Conservation (phyloP, 805 yeast species). For the Schizosaccharomyces japonicus region DNA sequence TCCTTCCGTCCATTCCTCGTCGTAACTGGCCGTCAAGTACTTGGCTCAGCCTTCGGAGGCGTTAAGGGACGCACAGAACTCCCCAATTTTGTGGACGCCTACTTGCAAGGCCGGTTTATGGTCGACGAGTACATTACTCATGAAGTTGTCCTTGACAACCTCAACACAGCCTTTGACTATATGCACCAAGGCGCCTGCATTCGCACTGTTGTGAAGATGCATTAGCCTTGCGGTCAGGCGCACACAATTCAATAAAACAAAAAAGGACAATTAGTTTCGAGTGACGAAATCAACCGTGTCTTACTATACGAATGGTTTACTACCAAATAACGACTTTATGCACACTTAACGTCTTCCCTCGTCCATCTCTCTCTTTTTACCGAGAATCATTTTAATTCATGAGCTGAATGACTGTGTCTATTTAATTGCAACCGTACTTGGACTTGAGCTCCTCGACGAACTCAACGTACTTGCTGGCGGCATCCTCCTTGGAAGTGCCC, state of each 20-base stretch:
- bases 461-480: constrained; percentile 42
- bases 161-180: constrained; percentile 50
- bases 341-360: too few species aligned
- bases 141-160: constrained; percentile 50
- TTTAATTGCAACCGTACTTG: constrained; percentile 9
- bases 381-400: too few species aligned
- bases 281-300: too few species aligned
- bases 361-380: too few species aligned
- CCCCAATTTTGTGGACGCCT: constrained; percentile 72
- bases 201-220: constrained; percentile 1
- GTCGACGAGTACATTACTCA: constrained; percentile 92
- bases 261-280: too few species aligned
- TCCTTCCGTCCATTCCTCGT: constrained; percentile 95
- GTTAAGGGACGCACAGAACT: constrained; percentile 91
- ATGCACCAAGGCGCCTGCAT: constrained; percentile 3
- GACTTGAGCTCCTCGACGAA: constrained; percentile 16
- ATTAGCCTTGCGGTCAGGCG: neutral
- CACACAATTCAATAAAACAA: too few species aligned
- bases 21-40: constrained; percentile 97
- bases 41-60: constrained; percentile 98
- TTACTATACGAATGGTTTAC: too few species aligned
- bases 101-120: constrained; percentile 54
- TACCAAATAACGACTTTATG: too few species aligned
- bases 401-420: too few species aligned
- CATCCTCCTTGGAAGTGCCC: constrained; percentile 73